Base-by-base conservation (phyloP, 345 rosid genomes). In the Carallia pectinifolia region DNA sequence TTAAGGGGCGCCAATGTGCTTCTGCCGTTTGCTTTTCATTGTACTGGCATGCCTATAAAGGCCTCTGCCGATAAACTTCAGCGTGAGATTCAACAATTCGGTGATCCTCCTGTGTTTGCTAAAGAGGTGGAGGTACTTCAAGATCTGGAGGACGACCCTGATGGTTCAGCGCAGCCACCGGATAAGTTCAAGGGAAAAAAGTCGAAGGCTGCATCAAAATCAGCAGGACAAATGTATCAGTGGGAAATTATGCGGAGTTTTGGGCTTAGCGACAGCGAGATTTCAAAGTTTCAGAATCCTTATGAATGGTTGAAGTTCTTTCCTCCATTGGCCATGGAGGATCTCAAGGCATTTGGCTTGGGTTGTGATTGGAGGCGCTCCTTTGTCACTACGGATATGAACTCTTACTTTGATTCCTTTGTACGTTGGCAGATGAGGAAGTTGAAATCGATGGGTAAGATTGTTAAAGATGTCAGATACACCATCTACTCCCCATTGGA, bases 201-300 rank as follows among this genome's bases (percentile, higher is more conserved):
- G 74, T 91, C 98, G 0, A 94, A 94, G 76, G 96, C 85, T 12
- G 90, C 87, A 15, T 83, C 97, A n/a, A 94, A 94, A 78, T 67
- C 97, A 2, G 86, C 91, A 65, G 95, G 88, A 12, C 95, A 91
- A 81, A 67, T 84, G 79, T 82, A 68, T 65, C 98, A 94, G 70
- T 94, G 96, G 98, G 95, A 94, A 80, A 94, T 94, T 68, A 94
- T 94, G 98, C 89, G 91, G 29, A 94, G 93, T 81, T 82, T 91
- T 65, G 98, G 93, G 67, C 87, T 91, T 6, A 62, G 85, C 1
- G 98, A 91, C 38, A 64, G 73, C 61, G 93, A 94, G 76, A 94
- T 94, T 15, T 73, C 87, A 0, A 78, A 75, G 74, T 91, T 91
- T 69, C 90, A 87, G 71, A 85, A 89, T 71, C 97, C 98, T 0